phyloP scores from a whole-genome alignment of 1,284 basidiomycete genomes.

The Sanghuangporus baumii region DNA sequence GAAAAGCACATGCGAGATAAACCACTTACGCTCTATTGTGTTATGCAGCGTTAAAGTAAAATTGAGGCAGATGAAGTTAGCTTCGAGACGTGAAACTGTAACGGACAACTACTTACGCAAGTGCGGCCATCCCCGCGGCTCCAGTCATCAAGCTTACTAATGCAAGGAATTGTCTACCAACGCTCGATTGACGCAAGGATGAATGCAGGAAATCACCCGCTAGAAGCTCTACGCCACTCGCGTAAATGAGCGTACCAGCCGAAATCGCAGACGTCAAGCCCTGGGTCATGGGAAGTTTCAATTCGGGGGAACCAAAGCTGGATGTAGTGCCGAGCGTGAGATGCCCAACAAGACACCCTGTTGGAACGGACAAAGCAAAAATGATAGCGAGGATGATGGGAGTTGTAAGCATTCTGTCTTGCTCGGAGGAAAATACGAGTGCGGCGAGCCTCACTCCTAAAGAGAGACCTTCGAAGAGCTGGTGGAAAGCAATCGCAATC shows the following conservation, averaged over 20 bases:
- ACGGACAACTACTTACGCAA: constrained; percentile 20
- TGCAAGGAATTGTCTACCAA: constrained; percentile 27
- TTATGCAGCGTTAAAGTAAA: not conserved
- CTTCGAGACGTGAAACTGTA: not conserved
- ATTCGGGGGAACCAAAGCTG: constrained; percentile 24
- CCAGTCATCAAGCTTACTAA: constrained; percentile 23
- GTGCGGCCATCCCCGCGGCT: constrained; percentile 23
- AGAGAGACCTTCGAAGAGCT: constrained; percentile 75
- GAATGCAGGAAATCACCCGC: constrained; percentile 71
- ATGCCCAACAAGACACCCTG: constrained; percentile 57
- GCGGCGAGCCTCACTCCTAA: constrained; percentile 71
- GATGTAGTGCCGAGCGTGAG: constrained; percentile 35
- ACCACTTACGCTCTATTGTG: not conserved
- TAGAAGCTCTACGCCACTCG: constrained; percentile 75
- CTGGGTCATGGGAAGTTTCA: constrained; percentile 37
- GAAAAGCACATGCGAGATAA: not conserved
- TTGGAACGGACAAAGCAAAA: constrained; percentile 68
- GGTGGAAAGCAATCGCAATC: constrained; percentile 71
- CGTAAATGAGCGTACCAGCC: constrained; percentile 74
- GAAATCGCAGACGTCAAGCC: constrained; percentile 73
- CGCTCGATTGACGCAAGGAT: constrained; percentile 28
- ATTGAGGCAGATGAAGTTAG: not conserved
- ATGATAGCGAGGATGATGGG: constrained; percentile 34
- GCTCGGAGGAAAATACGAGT: constrained; percentile 38
- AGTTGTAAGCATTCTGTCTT: constrained; percentile 14